Conservation (phyloP, 352 stramenopile genomes). For the Globisporangium carolinianum region DNA sequence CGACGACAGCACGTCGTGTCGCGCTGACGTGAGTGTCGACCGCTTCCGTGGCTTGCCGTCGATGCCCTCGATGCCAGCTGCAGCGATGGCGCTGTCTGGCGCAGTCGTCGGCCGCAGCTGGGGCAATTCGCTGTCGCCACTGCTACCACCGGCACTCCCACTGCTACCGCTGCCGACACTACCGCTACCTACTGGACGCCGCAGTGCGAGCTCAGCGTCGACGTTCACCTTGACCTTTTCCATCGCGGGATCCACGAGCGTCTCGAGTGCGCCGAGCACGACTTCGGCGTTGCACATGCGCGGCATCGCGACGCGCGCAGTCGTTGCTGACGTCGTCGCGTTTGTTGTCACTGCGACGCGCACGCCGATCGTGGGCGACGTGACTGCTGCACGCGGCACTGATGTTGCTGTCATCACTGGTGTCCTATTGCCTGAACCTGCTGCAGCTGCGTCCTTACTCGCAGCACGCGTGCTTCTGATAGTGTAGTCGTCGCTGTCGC, state of each 20-base stretch:
- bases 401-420: no score
- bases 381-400: neutral
- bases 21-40: conserved; percentile 33
- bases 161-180: conserved; percentile 6
- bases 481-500: conserved; percentile 28
- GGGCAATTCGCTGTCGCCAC: conserved; percentile 25
- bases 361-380: conserved; percentile 10
- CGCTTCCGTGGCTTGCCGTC: conserved; percentile 10
- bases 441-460: conserved; percentile 2
- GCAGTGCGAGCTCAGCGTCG: conserved; percentile 40
- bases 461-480: neutral
- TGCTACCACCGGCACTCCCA: conserved; percentile 6
- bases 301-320: conserved; percentile 21
- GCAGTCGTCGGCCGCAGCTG: conserved; percentile 37
- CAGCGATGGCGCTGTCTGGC: conserved; percentile 16
- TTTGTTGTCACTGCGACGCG: conserved; percentile 9
- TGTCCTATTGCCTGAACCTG: no score
- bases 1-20: conserved; percentile 14
- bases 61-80: neutral
- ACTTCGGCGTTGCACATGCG: conserved; percentile 48
- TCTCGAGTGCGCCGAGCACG: conserved; percentile 41
- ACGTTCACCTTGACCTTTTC: conserved; percentile 62
- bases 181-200: conserved; percentile 13
- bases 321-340: conserved; percentile 2
- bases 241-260: conserved; percentile 38